phyloP scores from a whole-genome alignment of 352 stramenopile species.

The Blastocystis hominis region DNA sequence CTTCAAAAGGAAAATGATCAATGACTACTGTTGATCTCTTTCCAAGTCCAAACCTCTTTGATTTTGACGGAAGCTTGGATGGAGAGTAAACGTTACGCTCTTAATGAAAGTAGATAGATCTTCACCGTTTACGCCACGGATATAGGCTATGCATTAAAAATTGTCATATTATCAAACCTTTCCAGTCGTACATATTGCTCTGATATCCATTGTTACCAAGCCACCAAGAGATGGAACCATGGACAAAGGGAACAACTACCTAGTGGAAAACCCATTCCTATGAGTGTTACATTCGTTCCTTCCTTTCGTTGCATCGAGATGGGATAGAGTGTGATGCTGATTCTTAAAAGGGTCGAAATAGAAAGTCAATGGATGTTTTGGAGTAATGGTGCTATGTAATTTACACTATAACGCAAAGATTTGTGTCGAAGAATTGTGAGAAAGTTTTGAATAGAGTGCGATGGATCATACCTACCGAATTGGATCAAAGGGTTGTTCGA shows the following conservation, averaged over 20 bases:
- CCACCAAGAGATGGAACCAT: slow-evolving; percentile 41
- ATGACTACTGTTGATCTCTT: neutral
- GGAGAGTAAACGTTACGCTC: slow-evolving; percentile 23
- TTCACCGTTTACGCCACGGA: slow-evolving; percentile 50
- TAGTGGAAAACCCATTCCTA: neutral
- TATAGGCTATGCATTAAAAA: slow-evolving; percentile 6
- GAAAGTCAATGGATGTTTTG: no score
- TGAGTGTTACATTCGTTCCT: neutral
- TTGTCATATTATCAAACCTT: neutral
- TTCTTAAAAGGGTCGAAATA: no score
- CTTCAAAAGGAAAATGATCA: slow-evolving; percentile 40
- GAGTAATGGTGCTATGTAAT: no score
- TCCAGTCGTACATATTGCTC: slow-evolving; percentile 41
- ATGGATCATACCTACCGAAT: no score
- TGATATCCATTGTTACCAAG: neutral
- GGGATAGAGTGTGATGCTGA: no score
- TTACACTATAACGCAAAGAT: no score
- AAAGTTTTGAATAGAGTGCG: no score
- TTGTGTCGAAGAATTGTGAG: no score
- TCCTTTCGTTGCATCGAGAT: slow-evolving; percentile 3
- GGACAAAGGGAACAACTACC: slow-evolving; percentile 46
- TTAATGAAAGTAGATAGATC: slow-evolving; percentile 46
- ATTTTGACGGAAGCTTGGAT: slow-evolving; percentile 9
- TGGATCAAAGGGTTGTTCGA: no score
- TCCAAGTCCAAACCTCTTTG: neutral